Conservation (phyloP, 371 early-diverging fungal genomes). For the Batrachochytrium dendrobatidis region DNA sequence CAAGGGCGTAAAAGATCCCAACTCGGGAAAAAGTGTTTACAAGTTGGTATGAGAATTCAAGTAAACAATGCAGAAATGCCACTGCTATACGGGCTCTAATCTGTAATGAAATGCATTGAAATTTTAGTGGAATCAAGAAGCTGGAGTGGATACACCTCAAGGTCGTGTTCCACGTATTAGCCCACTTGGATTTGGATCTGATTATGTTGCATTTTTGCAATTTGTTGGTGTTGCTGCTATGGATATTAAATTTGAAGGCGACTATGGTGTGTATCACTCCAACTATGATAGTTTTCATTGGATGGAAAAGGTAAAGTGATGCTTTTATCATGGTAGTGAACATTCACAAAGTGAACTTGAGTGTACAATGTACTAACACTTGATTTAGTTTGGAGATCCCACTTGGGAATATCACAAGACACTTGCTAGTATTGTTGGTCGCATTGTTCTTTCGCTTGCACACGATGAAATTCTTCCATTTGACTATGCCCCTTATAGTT, state of each 20-base stretch:
- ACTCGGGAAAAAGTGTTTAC: slow-evolving; percentile 40
- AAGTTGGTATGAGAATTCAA: slow-evolving; percentile 21
- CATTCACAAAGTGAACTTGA: too few relatives aligned
- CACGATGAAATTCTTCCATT: slow-evolving; percentile 11
- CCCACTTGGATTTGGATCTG: slow-evolving; percentile 46
- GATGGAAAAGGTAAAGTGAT: slow-evolving; percentile 59
- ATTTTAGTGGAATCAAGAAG: too few relatives aligned
- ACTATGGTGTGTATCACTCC: slow-evolving; percentile 51
- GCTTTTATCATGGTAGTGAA: too few relatives aligned
- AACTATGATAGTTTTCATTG: slow-evolving; percentile 52
- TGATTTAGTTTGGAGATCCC: slow-evolving; percentile 62
- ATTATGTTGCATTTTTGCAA: slow-evolving; percentile 49
- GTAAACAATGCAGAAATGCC: too few relatives aligned
- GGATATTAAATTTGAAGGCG: slow-evolving; percentile 39
- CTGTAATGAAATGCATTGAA: too few relatives aligned
- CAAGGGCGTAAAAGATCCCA: slow-evolving; percentile 41
- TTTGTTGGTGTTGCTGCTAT: slow-evolving; percentile 53
- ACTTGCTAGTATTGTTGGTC: slow-evolving; percentile 15
- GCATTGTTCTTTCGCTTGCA: slow-evolving; percentile 3
- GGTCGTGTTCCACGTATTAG: slow-evolving; percentile 23
- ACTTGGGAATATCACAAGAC: slow-evolving; percentile 50
- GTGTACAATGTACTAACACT: too few relatives aligned
- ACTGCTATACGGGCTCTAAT: too few relatives aligned
- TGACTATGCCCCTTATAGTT: slow-evolving; percentile 10
- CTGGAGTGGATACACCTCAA: too few relatives aligned